Evolutionary conservation across 306 rosid genomes (phyloP).

Genomic region (Sesbania bispinosa): DNA sequence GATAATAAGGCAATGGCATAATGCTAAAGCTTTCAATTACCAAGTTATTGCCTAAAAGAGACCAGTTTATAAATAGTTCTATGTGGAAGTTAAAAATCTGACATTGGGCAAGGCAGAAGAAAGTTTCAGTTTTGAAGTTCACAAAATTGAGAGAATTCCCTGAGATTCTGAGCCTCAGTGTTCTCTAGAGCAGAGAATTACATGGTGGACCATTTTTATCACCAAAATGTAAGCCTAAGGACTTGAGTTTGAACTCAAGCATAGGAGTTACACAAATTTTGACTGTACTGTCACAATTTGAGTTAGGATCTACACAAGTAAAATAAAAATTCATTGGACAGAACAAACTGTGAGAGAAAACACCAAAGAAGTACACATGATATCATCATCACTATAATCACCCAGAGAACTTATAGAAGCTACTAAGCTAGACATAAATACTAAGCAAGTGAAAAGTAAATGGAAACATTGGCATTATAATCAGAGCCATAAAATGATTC

Average conservation of each 20-base stretch:
- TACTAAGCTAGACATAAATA: no score
- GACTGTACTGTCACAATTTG: not conserved
- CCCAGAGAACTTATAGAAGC: no score
- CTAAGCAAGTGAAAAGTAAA: no score
- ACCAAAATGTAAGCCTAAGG: not conserved
- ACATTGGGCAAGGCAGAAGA: not conserved
- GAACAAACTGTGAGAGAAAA: not conserved
- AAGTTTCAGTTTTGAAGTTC: not conserved
- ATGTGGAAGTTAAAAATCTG: not conserved
- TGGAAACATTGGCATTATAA: no score
- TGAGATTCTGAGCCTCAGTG: not conserved
- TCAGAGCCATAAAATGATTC: no score
- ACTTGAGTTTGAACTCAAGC: not conserved
- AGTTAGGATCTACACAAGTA: not conserved
- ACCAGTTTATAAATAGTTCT: not conserved
- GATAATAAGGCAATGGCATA: not conserved
- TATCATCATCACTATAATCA: no score
- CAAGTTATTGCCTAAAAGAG: not conserved
- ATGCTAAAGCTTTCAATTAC: not conserved
- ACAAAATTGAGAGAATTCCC: not conserved
- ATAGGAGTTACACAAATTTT: not conserved
- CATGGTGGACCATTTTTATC: not conserved
- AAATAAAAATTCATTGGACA: not conserved
- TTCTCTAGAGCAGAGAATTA: not conserved
- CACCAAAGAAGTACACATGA: no score